Percentiles rank a stretch among this genome's conserved stretches.
Conservation (phyloP, 345 rosid species). For the Jatropha curcas region DNA sequence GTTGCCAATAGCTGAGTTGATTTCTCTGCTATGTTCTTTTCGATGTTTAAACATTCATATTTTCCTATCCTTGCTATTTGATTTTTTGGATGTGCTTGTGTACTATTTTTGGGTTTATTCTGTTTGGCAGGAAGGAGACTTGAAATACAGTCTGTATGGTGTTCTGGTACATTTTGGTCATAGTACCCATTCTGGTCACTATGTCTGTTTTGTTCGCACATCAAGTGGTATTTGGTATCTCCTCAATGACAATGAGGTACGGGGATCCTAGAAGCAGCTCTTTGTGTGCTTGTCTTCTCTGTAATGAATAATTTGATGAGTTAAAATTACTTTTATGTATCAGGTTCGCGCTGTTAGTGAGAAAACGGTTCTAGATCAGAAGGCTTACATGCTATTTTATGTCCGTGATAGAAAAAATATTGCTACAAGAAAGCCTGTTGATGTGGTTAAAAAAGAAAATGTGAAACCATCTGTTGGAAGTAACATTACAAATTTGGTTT, state of each 20-base stretch:
- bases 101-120: neutral
- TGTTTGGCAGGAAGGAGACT: conserved; percentile 70
- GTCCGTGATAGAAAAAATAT: conserved; percentile 74
- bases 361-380: conserved; percentile 73
- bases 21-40: neutral
- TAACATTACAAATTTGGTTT: conserved; percentile 33
- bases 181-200: conserved; percentile 90
- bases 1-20: neutral
- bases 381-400: conserved; percentile 98
- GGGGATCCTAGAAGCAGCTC: neutral
- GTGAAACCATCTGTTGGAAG: conserved; percentile 36
- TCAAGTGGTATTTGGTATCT: conserved; percentile 91
- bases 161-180: conserved; percentile 90
- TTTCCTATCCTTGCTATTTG: neutral
- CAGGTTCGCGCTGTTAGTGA: conserved; percentile 88
- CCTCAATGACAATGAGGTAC: conserved; percentile 91
- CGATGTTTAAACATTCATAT: neutral
- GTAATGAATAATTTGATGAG: neutral
- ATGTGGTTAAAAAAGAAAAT: conserved; percentile 46
- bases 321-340: conserved; percentile 20
- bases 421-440: conserved; percentile 43
- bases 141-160: conserved; percentile 90
- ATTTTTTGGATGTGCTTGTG: neutral
- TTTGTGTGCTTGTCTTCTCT: neutral
- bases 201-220: conserved; percentile 86